Percentiles rank a stretch among this genome's conserved stretches.
phyloP scores from a whole-genome alignment of 2,329 filamentous ascomycete species.

The Fusarium neocosmosporiellum region DNA sequence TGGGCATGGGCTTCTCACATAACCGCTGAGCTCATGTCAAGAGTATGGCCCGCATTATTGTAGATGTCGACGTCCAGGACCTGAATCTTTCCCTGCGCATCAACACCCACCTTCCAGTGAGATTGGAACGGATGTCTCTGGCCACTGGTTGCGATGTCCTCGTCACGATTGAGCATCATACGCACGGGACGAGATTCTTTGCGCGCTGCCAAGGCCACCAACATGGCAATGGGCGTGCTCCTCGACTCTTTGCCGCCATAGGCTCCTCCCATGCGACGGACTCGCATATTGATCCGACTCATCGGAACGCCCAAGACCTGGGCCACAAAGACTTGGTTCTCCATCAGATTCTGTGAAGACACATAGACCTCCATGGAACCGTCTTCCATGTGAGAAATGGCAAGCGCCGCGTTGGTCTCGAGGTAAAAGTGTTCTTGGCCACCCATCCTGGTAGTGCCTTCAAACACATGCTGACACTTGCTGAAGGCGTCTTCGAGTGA shows the following conservation, averaged over 20 bases:
- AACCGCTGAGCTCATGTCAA: slow-evolving; percentile 75
- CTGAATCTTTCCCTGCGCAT: slow-evolving; percentile 85
- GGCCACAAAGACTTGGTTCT: slow-evolving; percentile 84
- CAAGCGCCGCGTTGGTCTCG: slow-evolving; percentile 84
- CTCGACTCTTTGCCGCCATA: slow-evolving; percentile 92
- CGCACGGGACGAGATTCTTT: slow-evolving; percentile 81
- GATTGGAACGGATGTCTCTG: slow-evolving; percentile 89
- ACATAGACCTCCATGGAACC: slow-evolving; percentile 90
- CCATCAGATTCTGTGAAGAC: slow-evolving; percentile 87
- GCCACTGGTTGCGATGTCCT: slow-evolving; percentile 87
- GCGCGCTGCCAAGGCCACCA: slow-evolving; percentile 82
- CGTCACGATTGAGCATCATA: slow-evolving; percentile 91
- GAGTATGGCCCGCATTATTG: slow-evolving; percentile 83
- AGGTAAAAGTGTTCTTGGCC: slow-evolving; percentile 95
- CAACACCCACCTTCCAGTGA: slow-evolving; percentile 89
- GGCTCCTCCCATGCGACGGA: slow-evolving; percentile 88
- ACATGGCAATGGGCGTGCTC: slow-evolving; percentile 81
- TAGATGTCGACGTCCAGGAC: slow-evolving; percentile 87
- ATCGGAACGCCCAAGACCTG: slow-evolving; percentile 81
- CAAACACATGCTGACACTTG: slow-evolving; percentile 79
- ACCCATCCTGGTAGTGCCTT: slow-evolving; percentile 82
- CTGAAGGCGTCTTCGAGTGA: slow-evolving; percentile 72
- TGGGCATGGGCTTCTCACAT: slow-evolving; percentile 5
- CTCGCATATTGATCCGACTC: slow-evolving; percentile 86
- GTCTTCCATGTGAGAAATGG: slow-evolving; percentile 84